Conservation (phyloP, 768 basidiomycete species). For the Psilocybe tampanensis region DNA sequence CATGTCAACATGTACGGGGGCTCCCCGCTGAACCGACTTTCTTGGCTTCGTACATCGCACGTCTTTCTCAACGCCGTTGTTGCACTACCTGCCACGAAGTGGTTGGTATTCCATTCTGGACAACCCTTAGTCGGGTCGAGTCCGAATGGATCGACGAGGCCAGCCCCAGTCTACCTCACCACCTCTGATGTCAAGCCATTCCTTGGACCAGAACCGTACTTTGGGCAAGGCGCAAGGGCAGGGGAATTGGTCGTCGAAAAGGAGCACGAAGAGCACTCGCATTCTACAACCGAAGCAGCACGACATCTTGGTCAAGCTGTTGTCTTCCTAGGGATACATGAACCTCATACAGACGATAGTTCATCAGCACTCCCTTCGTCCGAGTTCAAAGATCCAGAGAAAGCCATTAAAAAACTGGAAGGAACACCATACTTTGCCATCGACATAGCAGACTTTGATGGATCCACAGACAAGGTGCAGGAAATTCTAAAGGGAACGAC, state of each 20-base stretch:
- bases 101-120: slow-evolving; percentile 78
- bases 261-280: slow-evolving; percentile 25
- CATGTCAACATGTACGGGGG: slow-evolving; percentile 49
- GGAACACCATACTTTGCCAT: slow-evolving; percentile 89
- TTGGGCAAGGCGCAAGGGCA: slow-evolving; percentile 64
- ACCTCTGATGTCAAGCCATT: slow-evolving; percentile 65
- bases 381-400: slow-evolving; percentile 59
- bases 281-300: slow-evolving; percentile 51
- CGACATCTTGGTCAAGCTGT: slow-evolving; percentile 61
- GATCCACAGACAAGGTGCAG: slow-evolving; percentile 33
- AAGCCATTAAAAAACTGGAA: slow-evolving; percentile 58
- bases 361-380: slow-evolving; percentile 62
- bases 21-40: slow-evolving; percentile 78
- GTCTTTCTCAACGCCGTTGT: slow-evolving; percentile 77
- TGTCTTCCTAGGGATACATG: slow-evolving; percentile 82
- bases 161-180: slow-evolving; percentile 51
- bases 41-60: slow-evolving; percentile 78
- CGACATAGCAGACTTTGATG: slow-evolving; percentile 61
- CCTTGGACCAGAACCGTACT: slow-evolving; percentile 69
- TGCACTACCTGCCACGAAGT: slow-evolving; percentile 59
- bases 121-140: slow-evolving; percentile 62
- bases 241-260: slow-evolving; percentile 38
- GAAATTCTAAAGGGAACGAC: slow-evolving; percentile 40
- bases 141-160: slow-evolving; percentile 31
- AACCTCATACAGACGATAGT: slow-evolving; percentile 39